These are phyloP conservation scores for Meira miltonrushii DNA, from an alignment of 1,284 basidiomycete species.

Conservation along the genomic window DNA sequence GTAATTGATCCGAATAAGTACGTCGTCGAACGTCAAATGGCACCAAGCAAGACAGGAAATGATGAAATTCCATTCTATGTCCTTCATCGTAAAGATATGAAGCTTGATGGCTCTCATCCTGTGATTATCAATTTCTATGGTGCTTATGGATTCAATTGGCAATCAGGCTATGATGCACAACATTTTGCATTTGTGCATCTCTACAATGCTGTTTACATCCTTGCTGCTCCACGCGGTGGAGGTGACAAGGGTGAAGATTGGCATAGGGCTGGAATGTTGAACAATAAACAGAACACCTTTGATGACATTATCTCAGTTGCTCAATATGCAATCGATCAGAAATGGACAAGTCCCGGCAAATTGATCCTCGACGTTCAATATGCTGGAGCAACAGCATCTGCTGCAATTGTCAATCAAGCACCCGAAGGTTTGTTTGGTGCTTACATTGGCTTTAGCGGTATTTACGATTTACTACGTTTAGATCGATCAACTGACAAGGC, in stretches of 20 bases:
- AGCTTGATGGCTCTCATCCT: slow-evolving; percentile 70
- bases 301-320: slow-evolving; percentile 61
- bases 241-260: slow-evolving; percentile 62
- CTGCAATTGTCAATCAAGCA: slow-evolving; percentile 72
- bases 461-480: slow-evolving; percentile 66
- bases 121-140: slow-evolving; percentile 69
- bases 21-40: slow-evolving; percentile 62
- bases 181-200: slow-evolving; percentile 71
- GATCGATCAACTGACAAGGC: slow-evolving; percentile 57
- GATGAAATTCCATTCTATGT: slow-evolving; percentile 70
- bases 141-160: slow-evolving; percentile 61
- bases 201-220: slow-evolving; percentile 69
- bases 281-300: slow-evolving; percentile 63
- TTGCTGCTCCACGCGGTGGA: slow-evolving; percentile 65
- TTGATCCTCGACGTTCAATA: slow-evolving; percentile 64
- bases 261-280: slow-evolving; percentile 45
- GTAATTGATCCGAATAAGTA: slow-evolving; percentile 66
- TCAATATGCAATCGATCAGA: slow-evolving; percentile 67
- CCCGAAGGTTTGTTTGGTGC: slow-evolving; percentile 67
- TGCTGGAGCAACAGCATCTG: slow-evolving; percentile 64
- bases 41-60: slow-evolving; percentile 68
- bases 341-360: slow-evolving; percentile 67
- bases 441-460: slow-evolving; percentile 53
- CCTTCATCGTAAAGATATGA: slow-evolving; percentile 68
- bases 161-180: slow-evolving; percentile 67